Conservation (phyloP, 192 early-diverging fungal genomes). For the Martensiomyces pterosporus region DNA sequence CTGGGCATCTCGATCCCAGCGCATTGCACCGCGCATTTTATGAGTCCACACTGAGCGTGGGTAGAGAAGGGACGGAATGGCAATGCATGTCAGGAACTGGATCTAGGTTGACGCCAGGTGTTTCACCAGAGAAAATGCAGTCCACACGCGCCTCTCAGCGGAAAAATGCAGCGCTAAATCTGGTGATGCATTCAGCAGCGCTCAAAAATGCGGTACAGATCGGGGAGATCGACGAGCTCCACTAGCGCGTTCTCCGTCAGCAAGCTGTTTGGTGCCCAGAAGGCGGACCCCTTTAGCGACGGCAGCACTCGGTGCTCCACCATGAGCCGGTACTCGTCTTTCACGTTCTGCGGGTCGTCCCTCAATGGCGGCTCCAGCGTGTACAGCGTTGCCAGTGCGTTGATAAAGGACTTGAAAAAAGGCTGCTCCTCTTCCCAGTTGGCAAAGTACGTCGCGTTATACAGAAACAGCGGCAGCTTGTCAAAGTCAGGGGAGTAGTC, state of each 20-base stretch:
- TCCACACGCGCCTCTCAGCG: not conserved
- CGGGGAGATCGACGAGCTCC: slow-evolving; percentile 77
- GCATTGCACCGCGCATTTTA: too few relatives aligned
- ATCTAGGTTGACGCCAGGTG: too few relatives aligned
- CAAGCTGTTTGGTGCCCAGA: slow-evolving; percentile 62
- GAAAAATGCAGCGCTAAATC: slow-evolving; percentile 1
- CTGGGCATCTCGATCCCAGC: too few relatives aligned
- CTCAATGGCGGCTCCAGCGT: slow-evolving; percentile 47
- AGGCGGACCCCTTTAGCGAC: slow-evolving; percentile 64
- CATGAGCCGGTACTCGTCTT: slow-evolving; percentile 56
- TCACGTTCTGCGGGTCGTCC: slow-evolving; percentile 27
- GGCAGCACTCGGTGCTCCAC: slow-evolving; percentile 82
- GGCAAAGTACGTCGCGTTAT: slow-evolving; percentile 74
- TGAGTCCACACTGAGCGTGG: too few relatives aligned
- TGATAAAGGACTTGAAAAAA: slow-evolving; percentile 75
- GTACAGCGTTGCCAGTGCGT: slow-evolving; percentile 51
- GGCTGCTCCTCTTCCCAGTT: slow-evolving; percentile 79
- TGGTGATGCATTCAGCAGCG: too few relatives aligned
- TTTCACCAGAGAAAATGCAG: not conserved
- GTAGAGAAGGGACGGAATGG: too few relatives aligned
- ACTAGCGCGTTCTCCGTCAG: slow-evolving; percentile 60
- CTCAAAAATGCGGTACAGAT: slow-evolving; percentile 96
- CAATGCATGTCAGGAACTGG: too few relatives aligned
- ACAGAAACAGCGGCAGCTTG: slow-evolving; percentile 81
- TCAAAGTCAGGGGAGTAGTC: slow-evolving; percentile 80